phyloP scores from a whole-genome alignment of 371 early-diverging fungal species.

The Choanephora cucurbitarum region DNA sequence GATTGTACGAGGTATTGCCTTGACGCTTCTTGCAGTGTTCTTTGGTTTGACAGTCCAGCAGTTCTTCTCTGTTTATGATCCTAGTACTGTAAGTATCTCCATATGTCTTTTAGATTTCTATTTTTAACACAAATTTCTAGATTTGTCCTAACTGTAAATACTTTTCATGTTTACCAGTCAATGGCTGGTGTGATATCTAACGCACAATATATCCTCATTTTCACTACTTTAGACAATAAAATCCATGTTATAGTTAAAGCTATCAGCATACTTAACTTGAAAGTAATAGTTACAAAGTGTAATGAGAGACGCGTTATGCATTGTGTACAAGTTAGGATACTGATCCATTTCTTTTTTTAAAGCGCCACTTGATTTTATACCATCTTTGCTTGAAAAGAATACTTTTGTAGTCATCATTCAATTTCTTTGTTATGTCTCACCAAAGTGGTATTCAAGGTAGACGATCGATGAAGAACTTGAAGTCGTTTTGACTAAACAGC shows the following conservation, averaged over 20 bases:
- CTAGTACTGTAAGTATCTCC: conserved; percentile 33
- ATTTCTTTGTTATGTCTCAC: conserved; percentile 47
- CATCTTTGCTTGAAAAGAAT: no score
- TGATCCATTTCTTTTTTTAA: no score
- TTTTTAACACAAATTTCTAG: conserved; percentile 14
- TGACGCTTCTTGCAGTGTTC: conserved; percentile 39
- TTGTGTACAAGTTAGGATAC: no score
- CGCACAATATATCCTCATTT: no score
- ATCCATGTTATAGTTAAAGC: no score
- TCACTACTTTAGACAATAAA: no score
- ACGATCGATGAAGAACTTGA: no score
- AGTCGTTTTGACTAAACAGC: background rate
- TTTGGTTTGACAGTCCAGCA: conserved; percentile 42
- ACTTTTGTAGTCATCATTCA: no score
- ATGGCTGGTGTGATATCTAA: conserved; percentile 34
- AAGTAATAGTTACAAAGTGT: no score
- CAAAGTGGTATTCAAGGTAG: conserved; percentile 64
- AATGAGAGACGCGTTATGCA: no score
- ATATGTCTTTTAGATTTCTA: background rate
- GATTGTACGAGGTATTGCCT: conserved; percentile 40
- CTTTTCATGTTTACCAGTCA: conserved; percentile 44
- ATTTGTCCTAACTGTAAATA: conserved; percentile 52
- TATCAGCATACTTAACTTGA: no score
- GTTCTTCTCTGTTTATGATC: conserved; percentile 52
- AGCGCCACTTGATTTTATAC: no score